Evolutionary conservation across 192 early-diverging fungal species (phyloP), one percentile per base, ranked within the genome.

Genomic region (Coemansia sp.): DNA sequence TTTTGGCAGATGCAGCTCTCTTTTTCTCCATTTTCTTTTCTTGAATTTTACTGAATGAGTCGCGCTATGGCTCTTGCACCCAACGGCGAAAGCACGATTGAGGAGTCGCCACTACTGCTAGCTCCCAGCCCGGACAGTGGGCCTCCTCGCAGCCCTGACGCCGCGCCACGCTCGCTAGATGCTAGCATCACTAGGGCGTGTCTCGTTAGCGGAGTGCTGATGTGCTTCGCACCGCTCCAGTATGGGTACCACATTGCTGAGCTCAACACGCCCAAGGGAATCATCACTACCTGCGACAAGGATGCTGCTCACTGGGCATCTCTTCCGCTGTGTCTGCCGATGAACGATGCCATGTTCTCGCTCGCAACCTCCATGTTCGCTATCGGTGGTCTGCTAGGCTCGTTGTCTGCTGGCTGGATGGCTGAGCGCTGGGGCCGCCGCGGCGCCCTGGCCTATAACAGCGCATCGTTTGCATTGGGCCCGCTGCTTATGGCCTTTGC

Each of bases 381-480:
- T 8, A 46, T 82, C 11, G 79, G 79, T 48, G 37, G 80, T 82
- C 21, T 80, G 84, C 5, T 86, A 77, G 94, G 93, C n/a, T 90
- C 93, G 11, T 70, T 91, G 33, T 71, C 88, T 23, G 87, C 89
- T 5, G 80, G 89, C 20, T 62, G 74, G 61, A 86, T 89, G 46
- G 85, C 85, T 13, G 88, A 92, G 65, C 67, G 73, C 21, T 86
- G 81, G 73, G 94, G 94, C n/a, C 85, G 94, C 36, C 76, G 88
- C 14, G 65, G 79, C 11, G 85, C 89, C 10, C 74, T 94, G 6
- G 61, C 93, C 35, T 67, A 76, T 56, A 92, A 88, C 68, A 93
- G 87, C 79, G 68, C 75, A 10, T 66, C 87, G 9, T 86, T 88
- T 33, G 48, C 85, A 0, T 5, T 89, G 2, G 90, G 93, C 0